A percentile compares a stretch with the other conserved stretches of the same genome.
These are phyloP conservation scores for Glutinoglossum americanum DNA, from an alignment of 495 filamentous ascomycete genomes.

Conservation along the genomic window DNA sequence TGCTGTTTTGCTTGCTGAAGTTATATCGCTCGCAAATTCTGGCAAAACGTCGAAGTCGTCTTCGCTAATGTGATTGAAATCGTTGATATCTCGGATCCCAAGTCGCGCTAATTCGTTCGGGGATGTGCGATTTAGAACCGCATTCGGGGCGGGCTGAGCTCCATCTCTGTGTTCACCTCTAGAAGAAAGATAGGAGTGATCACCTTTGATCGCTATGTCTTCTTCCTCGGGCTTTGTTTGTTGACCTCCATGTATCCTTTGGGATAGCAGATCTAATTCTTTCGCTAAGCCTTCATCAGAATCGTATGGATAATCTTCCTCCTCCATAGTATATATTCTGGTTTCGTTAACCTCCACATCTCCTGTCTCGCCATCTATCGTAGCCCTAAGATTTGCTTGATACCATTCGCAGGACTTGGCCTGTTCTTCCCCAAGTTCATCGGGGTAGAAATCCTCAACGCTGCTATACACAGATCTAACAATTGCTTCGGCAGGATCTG, in stretches of 20 bases:
- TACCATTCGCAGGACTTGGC: not conserved
- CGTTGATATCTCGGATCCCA: constrained; percentile 10
- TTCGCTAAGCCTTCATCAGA: not conserved
- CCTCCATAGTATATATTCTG: constrained; percentile 25
- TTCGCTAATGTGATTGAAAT: constrained; percentile 4
- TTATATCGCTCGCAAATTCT: constrained; percentile 10
- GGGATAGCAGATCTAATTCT: not conserved
- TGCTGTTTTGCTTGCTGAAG: constrained; percentile 1
- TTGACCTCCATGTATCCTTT: not conserved
- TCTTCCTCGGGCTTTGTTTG: not conserved
- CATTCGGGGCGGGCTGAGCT: not conserved
- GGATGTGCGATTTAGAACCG: not conserved
- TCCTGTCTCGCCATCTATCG: constrained; percentile 2
- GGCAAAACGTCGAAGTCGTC: constrained; percentile 15
- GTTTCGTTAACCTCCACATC: constrained; percentile 26
- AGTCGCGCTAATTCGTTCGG: constrained; percentile 8
- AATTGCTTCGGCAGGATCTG: constrained; percentile 26
- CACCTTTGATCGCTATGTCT: not conserved
- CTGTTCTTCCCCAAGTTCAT: constrained; percentile 24
- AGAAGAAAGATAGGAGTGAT: not conserved
- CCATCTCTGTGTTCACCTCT: too few relatives aligned
- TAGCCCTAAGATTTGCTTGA: not conserved
- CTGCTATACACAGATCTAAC: constrained; percentile 64
- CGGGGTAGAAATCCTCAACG: constrained; percentile 63
- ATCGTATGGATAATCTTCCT: constrained; percentile 25